Base-by-base conservation (phyloP, 75 land plant genomes). In the Picea glauca region DNA sequence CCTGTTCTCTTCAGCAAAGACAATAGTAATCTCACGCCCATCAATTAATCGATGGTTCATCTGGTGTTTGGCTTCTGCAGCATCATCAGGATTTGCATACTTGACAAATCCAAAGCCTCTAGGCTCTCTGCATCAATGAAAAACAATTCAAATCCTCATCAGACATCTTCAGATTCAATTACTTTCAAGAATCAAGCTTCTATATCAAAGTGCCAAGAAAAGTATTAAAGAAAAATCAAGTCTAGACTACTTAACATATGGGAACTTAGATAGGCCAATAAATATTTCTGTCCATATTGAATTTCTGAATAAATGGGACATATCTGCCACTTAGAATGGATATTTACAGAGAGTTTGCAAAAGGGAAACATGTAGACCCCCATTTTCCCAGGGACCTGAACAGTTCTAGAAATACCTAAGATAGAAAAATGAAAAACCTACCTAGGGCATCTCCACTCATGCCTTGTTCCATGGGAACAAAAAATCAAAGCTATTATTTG, bases 71-170 rank as follows among this genome's bases (percentile, higher is more conserved):
- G 96, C 96, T 83, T 92, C 92, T 61, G 87, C 88, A 23, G 96
- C 96, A 90, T 93, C 96, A 31, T 81, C 85, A 78, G 87, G 83
- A 75, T 92, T 81, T 33, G 88, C 78, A 68, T 81, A 93, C 75
- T 93, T 89, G 62, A 93, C 96, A 85, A 93, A 93, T 64, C 94
- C 96, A 90, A 93, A 93, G 9, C 96, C 96, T 62, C 96, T 87
- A 33, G 92, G 96, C 82, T 89, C 91, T 78, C 96, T 93, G 56
- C 74, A 70, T 50, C 56, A n/a, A 20, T 11, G 6, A 65, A 13
- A 32, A 70, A 43, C 54, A 70, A 13, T 20, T 40, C 23, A 43
- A 35, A 31, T 1, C 21, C 56, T 40, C 56, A n/a, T 43, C 26
- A 70, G 21, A 43, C 54, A 70, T 43, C 56, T 43, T 38, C 33